A percentile compares a stretch with the other conserved stretches of the same genome.
Conservation (phyloP, 352 stramenopile genomes). For the Lagenidium sp. region DNA sequence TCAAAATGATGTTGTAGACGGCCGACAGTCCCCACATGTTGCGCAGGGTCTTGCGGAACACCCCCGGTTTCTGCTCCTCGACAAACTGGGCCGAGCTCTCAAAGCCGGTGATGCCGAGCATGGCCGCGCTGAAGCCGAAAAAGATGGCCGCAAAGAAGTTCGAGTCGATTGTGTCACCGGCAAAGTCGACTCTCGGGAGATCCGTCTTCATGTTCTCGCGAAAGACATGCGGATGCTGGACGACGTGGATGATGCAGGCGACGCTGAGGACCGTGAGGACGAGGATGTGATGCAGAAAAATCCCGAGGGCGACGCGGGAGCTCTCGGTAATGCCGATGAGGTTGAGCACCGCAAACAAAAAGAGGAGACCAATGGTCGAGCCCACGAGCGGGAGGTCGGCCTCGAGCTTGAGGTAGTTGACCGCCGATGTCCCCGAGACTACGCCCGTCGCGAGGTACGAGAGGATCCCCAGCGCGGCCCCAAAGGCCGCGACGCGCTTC, state of each 20-base stretch:
- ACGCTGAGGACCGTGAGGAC: constrained; percentile 45
- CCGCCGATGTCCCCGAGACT: constrained; percentile 25
- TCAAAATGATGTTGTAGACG: constrained; percentile 71
- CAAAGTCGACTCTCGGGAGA: constrained; percentile 38
- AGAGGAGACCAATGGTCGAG: constrained; percentile 31
- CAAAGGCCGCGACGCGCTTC: constrained; percentile 68
- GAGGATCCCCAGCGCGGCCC: constrained; percentile 72
- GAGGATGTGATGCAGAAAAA: constrained; percentile 63
- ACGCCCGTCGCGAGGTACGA: constrained; percentile 79
- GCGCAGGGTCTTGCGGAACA: constrained; percentile 47
- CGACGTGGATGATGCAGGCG: constrained; percentile 27
- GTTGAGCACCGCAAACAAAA: constrained; percentile 62
- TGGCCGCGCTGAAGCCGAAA: constrained; percentile 56
- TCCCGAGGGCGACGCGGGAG: constrained; percentile 50
- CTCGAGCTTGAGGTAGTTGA: constrained; percentile 29
- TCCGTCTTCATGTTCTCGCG: constrained; percentile 46
- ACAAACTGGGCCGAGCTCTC: constrained; percentile 81
- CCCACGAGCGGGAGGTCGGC: constrained; percentile 15
- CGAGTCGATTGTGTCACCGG: constrained; percentile 16
- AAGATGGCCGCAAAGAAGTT: constrained; percentile 32
- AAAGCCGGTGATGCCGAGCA: constrained; percentile 81
- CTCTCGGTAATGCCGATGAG: constrained; percentile 72
- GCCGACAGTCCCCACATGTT: constrained; percentile 73
- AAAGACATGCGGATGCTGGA: constrained; percentile 33
- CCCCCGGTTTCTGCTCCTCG: constrained; percentile 59